phyloP scores from a whole-genome alignment of 495 filamentous ascomycete genomes.

The Penicillium steckii region DNA sequence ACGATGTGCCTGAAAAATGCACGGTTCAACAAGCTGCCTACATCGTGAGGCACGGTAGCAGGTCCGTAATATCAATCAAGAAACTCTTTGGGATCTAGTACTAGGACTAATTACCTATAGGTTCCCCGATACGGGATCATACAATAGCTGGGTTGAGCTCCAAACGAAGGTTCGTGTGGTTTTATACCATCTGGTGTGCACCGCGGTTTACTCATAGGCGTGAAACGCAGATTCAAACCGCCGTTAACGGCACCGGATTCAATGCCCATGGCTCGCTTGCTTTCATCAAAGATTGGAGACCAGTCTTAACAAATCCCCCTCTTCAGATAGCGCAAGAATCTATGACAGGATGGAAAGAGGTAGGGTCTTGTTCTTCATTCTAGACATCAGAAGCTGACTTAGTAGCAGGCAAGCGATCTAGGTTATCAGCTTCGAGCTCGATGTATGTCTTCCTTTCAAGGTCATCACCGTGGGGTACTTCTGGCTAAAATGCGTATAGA shows the following conservation, averaged over 20 bases:
- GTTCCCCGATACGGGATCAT: conserved; percentile 51
- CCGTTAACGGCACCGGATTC: conserved; percentile 29
- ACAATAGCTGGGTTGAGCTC: conserved; percentile 49
- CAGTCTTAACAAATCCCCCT: conserved; percentile 46
- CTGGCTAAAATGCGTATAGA: conserved; percentile 27
- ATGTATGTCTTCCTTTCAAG: conserved; percentile 9
- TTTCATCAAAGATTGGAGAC: conserved; percentile 53
- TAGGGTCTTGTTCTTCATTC: conserved; percentile 16
- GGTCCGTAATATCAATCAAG: conserved; percentile 28
- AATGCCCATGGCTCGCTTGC: conserved; percentile 38
- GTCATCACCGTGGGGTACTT: not conserved
- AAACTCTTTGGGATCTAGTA: not conserved
- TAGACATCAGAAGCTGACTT: conserved; percentile 10
- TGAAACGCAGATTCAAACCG: conserved; percentile 35
- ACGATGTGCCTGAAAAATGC: conserved; percentile 48
- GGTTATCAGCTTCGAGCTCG: conserved; percentile 19
- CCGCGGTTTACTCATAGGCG: not conserved
- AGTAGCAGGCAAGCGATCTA: conserved; percentile 16
- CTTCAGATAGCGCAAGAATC: conserved; percentile 51
- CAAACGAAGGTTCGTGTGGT: conserved; percentile 37
- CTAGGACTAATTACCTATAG: conserved; percentile 5
- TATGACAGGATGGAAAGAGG: conserved; percentile 56
- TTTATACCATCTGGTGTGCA: not conserved
- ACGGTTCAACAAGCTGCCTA: conserved; percentile 55
- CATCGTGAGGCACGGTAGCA: conserved; percentile 54